Evolutionary conservation across 129 eudicot species (phyloP), one percentile per base, ranked within the genome.

Genomic region (Calendula officinalis): DNA sequence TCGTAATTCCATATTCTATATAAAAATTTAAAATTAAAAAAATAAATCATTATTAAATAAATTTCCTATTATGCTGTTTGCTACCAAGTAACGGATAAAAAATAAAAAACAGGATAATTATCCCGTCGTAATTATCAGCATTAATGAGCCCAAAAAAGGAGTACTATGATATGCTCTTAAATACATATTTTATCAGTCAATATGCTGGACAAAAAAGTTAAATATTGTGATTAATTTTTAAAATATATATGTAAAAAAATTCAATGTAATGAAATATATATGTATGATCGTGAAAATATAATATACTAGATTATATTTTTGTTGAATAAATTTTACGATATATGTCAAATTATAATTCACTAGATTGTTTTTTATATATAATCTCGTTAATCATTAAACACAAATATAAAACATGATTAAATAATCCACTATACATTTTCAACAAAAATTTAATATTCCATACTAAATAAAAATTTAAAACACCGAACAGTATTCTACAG

Each of bases 1-100:
- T 92, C 96, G 41, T 88, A 92, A 70, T 92, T 88, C 99, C 99
- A 92, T 13, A 92, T 83, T 84, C 99, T 92, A 57, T 2, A n/a
- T n/a, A n/a, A n/a, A n/a, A n/a, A n/a, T n/a, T n/a, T n/a, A n/a
- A n/a, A n/a, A n/a, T n/a, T n/a, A n/a, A 22, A 22, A 22, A 22
- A 22, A 22, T 22, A 22, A 0, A 66, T 40, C n/a, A 67, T 7
- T 13, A 44, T 3, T 46, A 70, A n/a, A 45, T 11, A 8, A 38
- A n/a, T 37, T 17, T 60, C 65, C 37, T 16, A 16, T 14, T 46
- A 64, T 47, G 14, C 14, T 34, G 30, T 12, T 64, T 15, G 36
- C 69, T 46, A 38, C 37, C 17, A 41, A 4, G 15, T 34, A 33
- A 10, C 22, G 8, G 12, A 55, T 55, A 32, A 17, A 41, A 34